Evolutionary conservation across 1,284 basidiomycete genomes (phyloP), one percentile per base, ranked within the genome.

Genomic region (Malassezia furfur): DNA sequence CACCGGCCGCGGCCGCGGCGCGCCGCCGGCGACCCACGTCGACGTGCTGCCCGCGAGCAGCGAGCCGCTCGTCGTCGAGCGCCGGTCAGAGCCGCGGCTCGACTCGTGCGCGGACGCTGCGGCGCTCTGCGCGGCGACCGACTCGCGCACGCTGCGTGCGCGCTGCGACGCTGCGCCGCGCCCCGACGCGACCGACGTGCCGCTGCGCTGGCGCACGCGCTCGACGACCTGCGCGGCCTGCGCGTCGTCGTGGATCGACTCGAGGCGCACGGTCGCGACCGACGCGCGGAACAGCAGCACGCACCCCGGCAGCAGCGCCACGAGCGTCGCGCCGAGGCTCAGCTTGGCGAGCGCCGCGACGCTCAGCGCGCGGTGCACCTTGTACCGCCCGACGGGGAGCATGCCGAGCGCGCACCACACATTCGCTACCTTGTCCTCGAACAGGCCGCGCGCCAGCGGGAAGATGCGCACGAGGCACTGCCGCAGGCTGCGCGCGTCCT

Each of bases 361-460:
- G 15, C 45, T 45, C 28, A 74, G 45, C 37, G 64, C 35, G 28
- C 69, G 63, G 30, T 56, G 63, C 21, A 66, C 56, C 59, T 71
- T 70, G 49, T 54, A 64, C 32, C 48, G 47, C 7, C 68, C 70
- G 17, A 72, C 21, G 0, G 71, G 71, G 5, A 73, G 55, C 8
- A 72, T 68, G 2, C 55, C 59, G 34, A 67, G 35, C 37, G 66
- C 62, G 57, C 71, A 94, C 77, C 91, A 96, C 68, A 93, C 87
- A 72, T 94, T 96, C 43, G 90, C 87, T 21, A 96, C 91, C 73
- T 94, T 94, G 78, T 94, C 91, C 74, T 96, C 91, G 67, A 94
- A 94, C 5, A 96, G 79, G 8, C 91, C 90, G 39, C 88, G 84
- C 5, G 82, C 80, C 70, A 96, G 87, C 0, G 91, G 91, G 73